phyloP scores from a whole-genome alignment of 2,329 filamentous ascomycete species.

The Fusarium neocosmosporiellum region DNA sequence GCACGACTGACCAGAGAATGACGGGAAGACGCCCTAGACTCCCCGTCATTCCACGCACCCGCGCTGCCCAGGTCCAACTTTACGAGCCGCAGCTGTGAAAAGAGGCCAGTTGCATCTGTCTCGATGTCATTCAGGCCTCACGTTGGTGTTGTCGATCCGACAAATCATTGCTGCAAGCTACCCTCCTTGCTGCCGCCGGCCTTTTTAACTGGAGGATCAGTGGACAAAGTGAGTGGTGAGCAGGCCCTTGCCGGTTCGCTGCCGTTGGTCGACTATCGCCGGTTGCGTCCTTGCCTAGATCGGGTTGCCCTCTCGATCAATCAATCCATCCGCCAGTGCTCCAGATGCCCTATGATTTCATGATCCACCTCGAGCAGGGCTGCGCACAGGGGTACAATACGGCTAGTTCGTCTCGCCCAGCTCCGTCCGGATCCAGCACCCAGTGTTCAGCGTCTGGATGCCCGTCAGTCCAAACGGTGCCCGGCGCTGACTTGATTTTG shows the following conservation, averaged over 20 bases:
- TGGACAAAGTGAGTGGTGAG: slow-evolving; percentile 3
- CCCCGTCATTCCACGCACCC: slow-evolving; percentile 29
- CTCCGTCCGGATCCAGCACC: slow-evolving; percentile 41
- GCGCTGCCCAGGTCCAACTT: not conserved
- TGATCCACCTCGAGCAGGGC: slow-evolving; percentile 42
- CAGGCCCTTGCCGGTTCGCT: slow-evolving; percentile 9
- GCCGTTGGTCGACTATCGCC: slow-evolving; percentile 19
- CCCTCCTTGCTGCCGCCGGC: slow-evolving; percentile 1
- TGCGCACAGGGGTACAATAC: slow-evolving; percentile 32
- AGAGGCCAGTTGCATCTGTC: not conserved
- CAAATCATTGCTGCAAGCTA: not conserved
- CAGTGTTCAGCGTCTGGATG: slow-evolving; percentile 25
- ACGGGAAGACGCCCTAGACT: not conserved
- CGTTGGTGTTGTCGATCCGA: slow-evolving; percentile 1
- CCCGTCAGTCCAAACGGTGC: slow-evolving; percentile 33
- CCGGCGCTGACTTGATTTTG: slow-evolving; percentile 14
- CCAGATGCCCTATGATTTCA: slow-evolving; percentile 46
- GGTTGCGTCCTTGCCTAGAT: slow-evolving; percentile 35
- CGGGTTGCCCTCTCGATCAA: slow-evolving; percentile 32
- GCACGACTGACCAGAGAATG: not conserved
- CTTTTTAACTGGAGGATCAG: slow-evolving; percentile 3
- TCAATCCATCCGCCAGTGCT: slow-evolving; percentile 36
- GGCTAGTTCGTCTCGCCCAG: slow-evolving; percentile 38
- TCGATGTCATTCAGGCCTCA: slow-evolving; percentile 1
- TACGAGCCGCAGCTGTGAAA: not conserved